phyloP scores from a whole-genome alignment of 345 rosid genomes.

The Aethionema arabicum region DNA sequence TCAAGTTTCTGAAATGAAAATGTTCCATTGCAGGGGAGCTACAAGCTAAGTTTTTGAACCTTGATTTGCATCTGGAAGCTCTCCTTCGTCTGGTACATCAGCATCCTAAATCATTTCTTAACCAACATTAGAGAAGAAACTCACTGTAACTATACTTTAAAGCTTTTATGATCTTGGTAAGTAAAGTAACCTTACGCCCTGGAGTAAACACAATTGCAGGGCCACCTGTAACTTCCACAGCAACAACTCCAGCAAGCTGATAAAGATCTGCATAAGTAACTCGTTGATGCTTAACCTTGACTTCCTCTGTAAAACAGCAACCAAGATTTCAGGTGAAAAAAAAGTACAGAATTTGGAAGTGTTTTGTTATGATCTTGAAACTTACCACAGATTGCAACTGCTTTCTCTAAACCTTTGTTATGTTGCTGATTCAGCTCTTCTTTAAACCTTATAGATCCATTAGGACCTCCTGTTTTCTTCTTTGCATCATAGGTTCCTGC shows the following conservation, averaged over 20 bases:
- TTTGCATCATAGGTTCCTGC: slow-evolving; percentile 89
- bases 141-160: slow-evolving; percentile 1
- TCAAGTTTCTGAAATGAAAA: neutral
- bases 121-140: neutral
- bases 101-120: slow-evolving; percentile 52
- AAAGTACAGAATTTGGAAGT: neutral
- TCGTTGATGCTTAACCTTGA: slow-evolving; percentile 61
- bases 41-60: slow-evolving; percentile 38
- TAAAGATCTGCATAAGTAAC: slow-evolving; percentile 79
- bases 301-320: slow-evolving; percentile 47
- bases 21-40: slow-evolving; percentile 1
- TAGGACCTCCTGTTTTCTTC: slow-evolving; percentile 80
- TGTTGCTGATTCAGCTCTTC: slow-evolving; percentile 49
- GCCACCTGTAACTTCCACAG: slow-evolving; percentile 83
- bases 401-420: slow-evolving; percentile 63
- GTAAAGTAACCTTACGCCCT: slow-evolving; percentile 62
- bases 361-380: neutral
- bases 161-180: neutral
- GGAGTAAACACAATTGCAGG: slow-evolving; percentile 65
- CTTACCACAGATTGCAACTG: slow-evolving; percentile 74
- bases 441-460: slow-evolving; percentile 72
- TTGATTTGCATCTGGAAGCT: slow-evolving; percentile 69
- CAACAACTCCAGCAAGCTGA: slow-evolving; percentile 91
- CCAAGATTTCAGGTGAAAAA: neutral
- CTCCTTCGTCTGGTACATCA: slow-evolving; percentile 63